Base-by-base conservation (phyloP, 2,329 filamentous ascomycete species). In the Fusarium brachygibbosum region DNA sequence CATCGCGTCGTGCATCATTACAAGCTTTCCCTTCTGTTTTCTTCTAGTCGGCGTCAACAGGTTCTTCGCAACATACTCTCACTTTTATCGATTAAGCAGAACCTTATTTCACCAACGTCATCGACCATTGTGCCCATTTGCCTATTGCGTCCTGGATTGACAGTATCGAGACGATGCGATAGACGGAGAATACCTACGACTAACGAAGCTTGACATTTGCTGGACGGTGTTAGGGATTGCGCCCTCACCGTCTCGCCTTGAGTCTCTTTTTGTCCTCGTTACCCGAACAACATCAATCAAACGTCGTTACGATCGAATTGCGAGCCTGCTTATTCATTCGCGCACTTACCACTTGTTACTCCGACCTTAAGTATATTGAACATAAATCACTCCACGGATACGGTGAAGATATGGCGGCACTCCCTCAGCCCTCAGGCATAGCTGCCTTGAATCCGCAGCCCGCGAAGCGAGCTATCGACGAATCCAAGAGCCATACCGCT, bases 391-490 rank as follows among this genome's bases (percentile, higher is more conserved):
- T 63, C 60, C 23, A 55, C 50, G 49, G 57, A 49, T 34, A 52
- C 52, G 53, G 64, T 38, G 11, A n/a, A 45, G 65, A 50, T 35
- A 82, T 83, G 81, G 77, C 79, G 34, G 72, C 78, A 52, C 76
- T 77, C 23, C 62, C 77, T 45, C 77, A 79, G 40, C 54, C 75
- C 21, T 69, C 70, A 32, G 68, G 68, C 37, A 66, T 72, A 21
- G 52, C 74, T 67, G 67, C 77, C 34, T 61, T 50, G 78, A 79
- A 72, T 74, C 77, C 72, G 49, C 76, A 55, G 73, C 74, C 59
- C 49, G 75, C 71, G 73, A 83, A 71, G 70, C 77, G 56, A 71
- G 74, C 64, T 72, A 79, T 77, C 74, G 64, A 70, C 42, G 78
- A 79, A 32, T 58, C 70, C 23, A 79, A 76, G 59, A 62, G 68